These are phyloP conservation scores for Saccharomyces hybrid DNA, from an alignment of 1,139 yeast genomes.

Conservation along the genomic window DNA sequence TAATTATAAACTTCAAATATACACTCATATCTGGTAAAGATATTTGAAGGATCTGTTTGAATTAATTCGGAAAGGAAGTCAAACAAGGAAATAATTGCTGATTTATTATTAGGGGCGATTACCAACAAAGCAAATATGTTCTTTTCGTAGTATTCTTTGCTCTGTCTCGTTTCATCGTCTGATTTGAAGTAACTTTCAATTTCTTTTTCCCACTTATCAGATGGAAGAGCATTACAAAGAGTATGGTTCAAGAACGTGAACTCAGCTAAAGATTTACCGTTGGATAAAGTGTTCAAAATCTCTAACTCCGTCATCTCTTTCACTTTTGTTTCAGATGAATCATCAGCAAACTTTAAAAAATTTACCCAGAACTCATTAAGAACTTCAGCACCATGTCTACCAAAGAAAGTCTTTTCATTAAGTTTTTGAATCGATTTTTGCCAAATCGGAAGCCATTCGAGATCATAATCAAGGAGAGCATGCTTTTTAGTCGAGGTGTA, in stretches of 20 bases:
- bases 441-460: slow-evolving; percentile 27
- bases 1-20: slow-evolving; percentile 25
- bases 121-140: slow-evolving; percentile 12
- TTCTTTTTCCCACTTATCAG: slow-evolving; percentile 4
- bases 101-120: slow-evolving; percentile 8
- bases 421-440: slow-evolving; percentile 14
- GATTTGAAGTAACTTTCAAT: slow-evolving; percentile 7
- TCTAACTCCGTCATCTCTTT: slow-evolving; percentile 5
- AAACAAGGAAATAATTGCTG: slow-evolving; percentile 7
- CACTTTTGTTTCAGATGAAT: background rate
- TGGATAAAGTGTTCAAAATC: slow-evolving; percentile 12
- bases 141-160: slow-evolving; percentile 2
- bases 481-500: slow-evolving; percentile 10
- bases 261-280: slow-evolving; percentile 10
- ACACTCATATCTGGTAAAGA: slow-evolving; percentile 19
- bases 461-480: slow-evolving; percentile 12
- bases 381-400: slow-evolving; percentile 19
- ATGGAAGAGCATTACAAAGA: slow-evolving; percentile 5
- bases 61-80: slow-evolving; percentile 7
- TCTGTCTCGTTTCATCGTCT: slow-evolving; percentile 1
- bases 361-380: slow-evolving; percentile 24
- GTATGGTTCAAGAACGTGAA: slow-evolving; percentile 9
- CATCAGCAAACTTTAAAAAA: slow-evolving; percentile 5
- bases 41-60: slow-evolving; percentile 23
- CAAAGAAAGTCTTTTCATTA: slow-evolving; percentile 20